Conservation (phyloP, 805 yeast species). For the Candida ulmi region DNA sequence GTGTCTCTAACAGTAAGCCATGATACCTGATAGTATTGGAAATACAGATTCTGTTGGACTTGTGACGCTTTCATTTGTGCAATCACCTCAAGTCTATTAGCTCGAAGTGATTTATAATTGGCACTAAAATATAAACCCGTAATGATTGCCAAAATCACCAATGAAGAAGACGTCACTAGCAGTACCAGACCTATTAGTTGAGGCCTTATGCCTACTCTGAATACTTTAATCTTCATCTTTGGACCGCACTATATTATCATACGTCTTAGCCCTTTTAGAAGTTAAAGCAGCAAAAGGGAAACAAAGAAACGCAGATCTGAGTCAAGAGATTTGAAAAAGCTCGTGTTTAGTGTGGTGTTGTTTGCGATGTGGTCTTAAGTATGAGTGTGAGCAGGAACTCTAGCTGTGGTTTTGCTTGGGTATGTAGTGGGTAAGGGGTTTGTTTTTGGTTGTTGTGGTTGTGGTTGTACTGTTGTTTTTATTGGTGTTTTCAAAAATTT, state of each 20-base stretch:
- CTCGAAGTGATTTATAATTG: conserved; percentile 55
- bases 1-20: conserved; percentile 59
- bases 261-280: no score
- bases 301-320: no score
- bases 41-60: conserved; percentile 59
- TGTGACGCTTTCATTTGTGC: conserved; percentile 81
- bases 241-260: no score
- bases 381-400: no score
- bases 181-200: conserved; percentile 71
- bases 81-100: conserved; percentile 68
- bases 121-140: conserved; percentile 69
- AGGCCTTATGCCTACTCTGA: conserved; percentile 57
- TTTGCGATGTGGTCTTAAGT: no score
- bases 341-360: no score
- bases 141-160: conserved; percentile 68
- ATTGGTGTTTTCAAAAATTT: not conserved
- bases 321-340: no score
- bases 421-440: no score
- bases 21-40: conserved; percentile 60
- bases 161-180: conserved; percentile 61
- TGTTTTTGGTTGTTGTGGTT: not conserved
- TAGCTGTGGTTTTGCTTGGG: no score
- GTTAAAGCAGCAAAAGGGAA: no score
- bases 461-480: not conserved
- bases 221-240: conserved; percentile 6